A percentile compares a stretch with the other conserved stretches of the same genome.
phyloP scores from a whole-genome alignment of 2,329 filamentous ascomycete species.

The Clarireedia hainanense region DNA sequence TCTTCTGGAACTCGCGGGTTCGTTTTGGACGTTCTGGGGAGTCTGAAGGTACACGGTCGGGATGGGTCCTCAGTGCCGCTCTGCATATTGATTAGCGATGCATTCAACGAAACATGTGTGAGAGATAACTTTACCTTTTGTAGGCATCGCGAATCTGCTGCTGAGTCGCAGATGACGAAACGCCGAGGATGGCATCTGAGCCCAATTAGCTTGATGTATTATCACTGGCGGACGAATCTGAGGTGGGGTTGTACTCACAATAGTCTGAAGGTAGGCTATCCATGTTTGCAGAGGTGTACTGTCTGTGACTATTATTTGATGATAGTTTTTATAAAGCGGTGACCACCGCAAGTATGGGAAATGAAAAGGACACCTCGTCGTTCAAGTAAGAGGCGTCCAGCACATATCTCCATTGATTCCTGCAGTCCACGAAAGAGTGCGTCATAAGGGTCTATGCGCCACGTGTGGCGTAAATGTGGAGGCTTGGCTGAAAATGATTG shows the following conservation, averaged over 20 bases:
- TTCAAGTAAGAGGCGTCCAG: not conserved
- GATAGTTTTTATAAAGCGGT: not conserved
- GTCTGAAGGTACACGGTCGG: constrained; percentile 77
- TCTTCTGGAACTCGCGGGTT: constrained; percentile 82
- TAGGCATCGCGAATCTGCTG: constrained; percentile 90
- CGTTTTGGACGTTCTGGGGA: constrained; percentile 75
- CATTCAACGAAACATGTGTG: not conserved
- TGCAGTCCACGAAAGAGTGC: not conserved
- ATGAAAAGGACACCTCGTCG: constrained; percentile 5
- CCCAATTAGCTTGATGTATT: not conserved
- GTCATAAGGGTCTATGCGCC: not conserved
- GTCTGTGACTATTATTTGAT: not conserved
- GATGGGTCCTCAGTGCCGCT: constrained; percentile 85
- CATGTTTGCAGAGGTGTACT: not conserved
- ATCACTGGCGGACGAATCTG: not conserved
- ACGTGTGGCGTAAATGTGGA: not conserved
- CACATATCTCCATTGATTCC: not conserved
- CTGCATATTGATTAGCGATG: constrained; percentile 34
- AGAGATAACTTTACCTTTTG: constrained; percentile 55
- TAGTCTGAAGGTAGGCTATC: constrained; percentile 27
- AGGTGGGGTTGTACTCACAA: constrained; percentile 29
- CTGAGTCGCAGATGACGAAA: constrained; percentile 65
- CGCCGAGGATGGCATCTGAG: constrained; percentile 64
- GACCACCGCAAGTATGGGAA: not conserved
- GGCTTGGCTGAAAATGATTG: too few relatives aligned